A percentile compares a stretch with the other conserved stretches of the same genome.
phyloP scores from a whole-genome alignment of 257 asterid species.

The Solanum dulcamara region DNA sequence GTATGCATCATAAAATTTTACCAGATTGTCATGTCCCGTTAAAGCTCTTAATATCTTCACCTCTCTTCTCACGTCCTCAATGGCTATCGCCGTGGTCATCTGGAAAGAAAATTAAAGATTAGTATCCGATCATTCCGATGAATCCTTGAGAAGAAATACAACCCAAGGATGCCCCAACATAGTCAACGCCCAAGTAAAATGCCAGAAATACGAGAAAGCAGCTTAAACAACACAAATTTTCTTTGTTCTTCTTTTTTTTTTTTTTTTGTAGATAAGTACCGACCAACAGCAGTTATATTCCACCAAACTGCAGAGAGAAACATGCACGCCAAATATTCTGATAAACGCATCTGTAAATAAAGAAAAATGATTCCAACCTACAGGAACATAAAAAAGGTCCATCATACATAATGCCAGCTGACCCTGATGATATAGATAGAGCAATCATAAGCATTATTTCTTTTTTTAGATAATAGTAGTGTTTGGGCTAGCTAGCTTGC shows the following conservation, averaged over 20 bases:
- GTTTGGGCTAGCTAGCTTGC: not conserved
- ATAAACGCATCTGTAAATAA: not conserved
- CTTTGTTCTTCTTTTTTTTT: not conserved
- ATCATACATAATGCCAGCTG: not conserved
- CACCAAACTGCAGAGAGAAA: not conserved
- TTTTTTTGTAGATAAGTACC: not conserved
- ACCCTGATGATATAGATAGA: not conserved
- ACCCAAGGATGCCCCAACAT: not conserved
- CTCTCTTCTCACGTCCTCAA: slow-evolving; percentile 54
- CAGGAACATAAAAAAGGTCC: not conserved
- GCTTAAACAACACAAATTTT: not conserved
- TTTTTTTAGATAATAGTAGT: not conserved
- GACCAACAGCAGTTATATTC: not conserved
- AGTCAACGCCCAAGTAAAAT: not conserved
- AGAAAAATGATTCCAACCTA: not conserved
- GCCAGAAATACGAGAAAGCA: not conserved
- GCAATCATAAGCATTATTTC: not conserved
- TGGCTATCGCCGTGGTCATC: slow-evolving; percentile 57
- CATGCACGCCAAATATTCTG: not conserved
- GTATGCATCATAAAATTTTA: slow-evolving; percentile 43
- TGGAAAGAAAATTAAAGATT: slow-evolving; percentile 6
- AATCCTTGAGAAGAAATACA: not conserved
- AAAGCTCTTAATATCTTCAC: slow-evolving; percentile 48
- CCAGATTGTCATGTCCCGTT: slow-evolving; percentile 43
- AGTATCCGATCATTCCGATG: not conserved